Evolutionary conservation across 1,284 basidiomycete species (phyloP), one percentile per base, ranked within the genome.

Genomic region (Rhodotorula sp.): DNA sequence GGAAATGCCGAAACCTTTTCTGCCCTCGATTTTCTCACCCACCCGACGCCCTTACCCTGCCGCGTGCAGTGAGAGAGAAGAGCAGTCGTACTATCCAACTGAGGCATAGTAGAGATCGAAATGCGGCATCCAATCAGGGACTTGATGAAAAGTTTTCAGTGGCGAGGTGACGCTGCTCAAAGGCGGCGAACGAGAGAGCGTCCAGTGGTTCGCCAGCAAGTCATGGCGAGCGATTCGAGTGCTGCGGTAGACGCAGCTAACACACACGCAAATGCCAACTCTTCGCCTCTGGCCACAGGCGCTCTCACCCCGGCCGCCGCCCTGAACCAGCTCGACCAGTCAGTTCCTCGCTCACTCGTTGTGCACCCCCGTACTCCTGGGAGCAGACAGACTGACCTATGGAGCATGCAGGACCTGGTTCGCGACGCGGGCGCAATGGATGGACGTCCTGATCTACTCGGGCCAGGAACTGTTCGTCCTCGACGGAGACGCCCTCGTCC

Each of bases 391-490:
- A 31, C 54, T 29, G 4, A 26, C 6, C 10, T 3, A 18, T 7
- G 12, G 26, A 16, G 8, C 7, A 7, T 14, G 16, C 48, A 71
- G 72, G 31, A 48, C 61, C 26, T 75, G 72, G 72, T 77, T 73
- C 64, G 60, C 67, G 18, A 29, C 65, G 3, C 73, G 71, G 48
- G 71, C 84, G 6, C 78, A 87, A 75, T 87, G 87, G 85, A 89
- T 89, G 87, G 88, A 89, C 77, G 82, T 89, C 5, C 80, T 90
- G 46, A 88, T 88, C 20, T 89, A 89, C 78, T 89, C 87, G 47
- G 89, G 89, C 1, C 84, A 79, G 49, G 88, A 90, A 77, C 83
- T 84, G n/a, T 90, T 90, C 77, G 78, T 89, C 43, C 82, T 90
- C 65, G 87, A 90, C 79, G 88, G 88, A 87, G 86, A 90, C 76